Base-by-base conservation (phyloP, 2,329 filamentous ascomycete species). In the Fusarium luffae region DNA sequence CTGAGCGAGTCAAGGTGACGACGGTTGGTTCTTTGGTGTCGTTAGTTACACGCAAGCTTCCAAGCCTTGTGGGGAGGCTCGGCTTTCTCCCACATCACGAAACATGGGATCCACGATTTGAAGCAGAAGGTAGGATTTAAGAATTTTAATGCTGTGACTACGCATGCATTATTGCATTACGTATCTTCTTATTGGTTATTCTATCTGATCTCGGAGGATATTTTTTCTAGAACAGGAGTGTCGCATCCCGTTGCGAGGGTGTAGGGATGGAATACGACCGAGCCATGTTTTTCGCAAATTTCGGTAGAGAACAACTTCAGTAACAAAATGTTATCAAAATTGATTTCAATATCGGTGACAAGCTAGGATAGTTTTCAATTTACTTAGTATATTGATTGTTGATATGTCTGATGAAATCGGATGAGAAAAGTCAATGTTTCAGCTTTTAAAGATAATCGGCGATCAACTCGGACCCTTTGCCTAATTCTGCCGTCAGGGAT, bases 71-170 rank as follows among this genome's bases (percentile, higher is more conserved):
- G 61, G 61, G 37, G 48, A 23, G 28, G 34, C 37, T 49, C 41
- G n/a, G 63, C 41, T 23, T 16, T 16, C 44, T 42, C 55, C 63
- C 63, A 66, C 63, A 54, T 66, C 63, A n/a, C 62, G 63, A 59
- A n/a, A 18, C 41, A 60, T 25, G 10, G 23, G 52, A 60, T 42
- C 37, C 27, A 41, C 40, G n/a, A 27, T 11, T 46, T 59, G 30
- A 23, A 41, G 18, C 6, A 27, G 23, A 37, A 42, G 34, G 25
- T 41, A 7, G 10, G 19, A 46, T 41, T 32, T 49, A 19, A 4
- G 13, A 47, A 4, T 37, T 37, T 30, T 13, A 28, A 30, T n/a
- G 19, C n/a, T 34, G 12, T 10, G 19, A 41, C 19, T 44, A 5
- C 19, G 25, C 55, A 25, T 34, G 10, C 30, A 57, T 23, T 9